These are phyloP conservation scores for Candida khao-thaluensis DNA, from an alignment of 805 yeast species.

Conservation along the genomic window DNA sequence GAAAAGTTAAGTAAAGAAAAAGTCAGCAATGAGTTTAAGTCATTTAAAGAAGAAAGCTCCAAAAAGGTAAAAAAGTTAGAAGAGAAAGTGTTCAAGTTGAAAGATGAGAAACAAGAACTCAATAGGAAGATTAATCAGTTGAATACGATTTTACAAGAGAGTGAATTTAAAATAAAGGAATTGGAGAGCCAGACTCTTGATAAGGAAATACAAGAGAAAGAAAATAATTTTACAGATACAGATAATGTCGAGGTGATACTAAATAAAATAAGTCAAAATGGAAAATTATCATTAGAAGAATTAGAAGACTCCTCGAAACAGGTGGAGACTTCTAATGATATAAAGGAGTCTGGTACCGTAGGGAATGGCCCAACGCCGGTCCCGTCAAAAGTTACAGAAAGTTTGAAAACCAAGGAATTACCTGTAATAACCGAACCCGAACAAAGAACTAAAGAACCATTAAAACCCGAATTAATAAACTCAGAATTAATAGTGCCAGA, in stretches of 20 bases:
- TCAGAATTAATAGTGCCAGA: not conserved
- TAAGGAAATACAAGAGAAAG: not conserved
- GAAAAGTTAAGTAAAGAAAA: conserved; percentile 10
- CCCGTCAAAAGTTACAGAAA: not conserved
- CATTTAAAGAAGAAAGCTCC: conserved; percentile 10
- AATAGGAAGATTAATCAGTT: conserved; percentile 6
- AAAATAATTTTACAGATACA: not conserved
- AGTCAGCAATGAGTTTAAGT: conserved; percentile 7
- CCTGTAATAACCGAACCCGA: not conserved
- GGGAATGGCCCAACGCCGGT: not conserved
- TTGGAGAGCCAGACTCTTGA: not conserved
- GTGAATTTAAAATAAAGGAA: conserved; percentile 5
- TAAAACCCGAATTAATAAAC: not conserved
- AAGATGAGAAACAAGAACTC: conserved; percentile 11
- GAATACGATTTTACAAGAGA: conserved; percentile 3
- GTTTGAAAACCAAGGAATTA: not conserved
- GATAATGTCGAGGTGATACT: not conserved
- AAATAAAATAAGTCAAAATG: not conserved
- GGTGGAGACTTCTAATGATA: not conserved
- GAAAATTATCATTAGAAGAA: conserved; percentile 5
- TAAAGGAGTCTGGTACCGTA: not conserved
- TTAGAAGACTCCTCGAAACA: conserved; percentile 1
- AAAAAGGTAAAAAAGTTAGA: conserved; percentile 8
- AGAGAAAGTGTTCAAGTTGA: conserved; percentile 9
- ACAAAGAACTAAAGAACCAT: not conserved